Base-by-base conservation (phyloP, 352 stramenopile species). In the Lagenidium giganteum region DNA sequence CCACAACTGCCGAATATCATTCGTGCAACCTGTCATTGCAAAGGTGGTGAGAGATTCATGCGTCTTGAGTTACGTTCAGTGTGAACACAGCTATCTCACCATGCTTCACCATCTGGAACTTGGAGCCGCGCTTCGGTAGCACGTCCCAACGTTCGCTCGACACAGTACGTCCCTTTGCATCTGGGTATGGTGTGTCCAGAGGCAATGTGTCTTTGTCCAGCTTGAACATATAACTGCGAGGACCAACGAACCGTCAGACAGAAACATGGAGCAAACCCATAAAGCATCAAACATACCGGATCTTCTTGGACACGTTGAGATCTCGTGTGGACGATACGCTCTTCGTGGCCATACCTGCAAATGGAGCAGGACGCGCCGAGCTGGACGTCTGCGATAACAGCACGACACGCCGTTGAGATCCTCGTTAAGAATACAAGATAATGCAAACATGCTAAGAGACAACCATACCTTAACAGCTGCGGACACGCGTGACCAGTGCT, bases 1-100 rank as follows among this genome's bases (percentile, higher is more conserved):
- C 81, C 81, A 93, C 34, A 93, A 37, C 34, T 91, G 73, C 20
- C 81, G 78, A 44, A 93, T 85, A 37, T 93, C 81, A 44, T 93
- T 93, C 17, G 81, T 74, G 58, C 78, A 90, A 21, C 81, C 70
- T 83, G 46, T 6, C 28, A 25, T 8, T 26, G 17, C 37, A 12
- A 24, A 43, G n/a, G n/a, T n/a, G n/a, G n/a, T n/a, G n/a, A n/a
- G n/a, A n/a, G 9, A 20, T n/a, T n/a, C n/a, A n/a, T n/a, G n/a
- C n/a, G n/a, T n/a, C n/a, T n/a, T n/a, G n/a, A n/a, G n/a, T n/a
- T n/a, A n/a, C n/a, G n/a, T n/a, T n/a, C n/a, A n/a, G n/a, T n/a
- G n/a, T n/a, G n/a, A n/a, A n/a, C n/a, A n/a, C n/a, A n/a, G n/a
- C n/a, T n/a, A n/a, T n/a, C n/a, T n/a, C n/a, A 83, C 70, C 81